Evolutionary conservation across 371 early-diverging fungal species (phyloP).

Genomic region (Parasitella parasitica): DNA sequence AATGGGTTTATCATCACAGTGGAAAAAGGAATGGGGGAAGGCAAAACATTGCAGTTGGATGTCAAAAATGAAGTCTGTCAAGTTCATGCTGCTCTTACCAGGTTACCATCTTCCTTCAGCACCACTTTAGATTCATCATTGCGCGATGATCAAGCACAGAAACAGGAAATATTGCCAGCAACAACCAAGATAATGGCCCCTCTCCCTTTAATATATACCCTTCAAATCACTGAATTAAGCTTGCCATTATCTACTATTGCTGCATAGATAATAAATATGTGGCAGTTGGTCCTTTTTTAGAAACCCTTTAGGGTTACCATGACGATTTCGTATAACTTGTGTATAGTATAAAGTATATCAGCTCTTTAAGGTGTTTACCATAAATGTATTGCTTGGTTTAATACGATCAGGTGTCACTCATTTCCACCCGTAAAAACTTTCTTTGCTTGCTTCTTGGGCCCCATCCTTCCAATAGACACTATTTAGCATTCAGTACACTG

Average conservation of each 20-base stretch:
- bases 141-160: conserved; percentile 1
- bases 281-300: neutral
- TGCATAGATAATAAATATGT: conserved; percentile 11
- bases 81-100: conserved; percentile 38
- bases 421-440: no score
- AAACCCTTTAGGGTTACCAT: neutral
- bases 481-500: no score
- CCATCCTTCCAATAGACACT: no score
- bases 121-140: neutral
- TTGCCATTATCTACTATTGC: conserved; percentile 46
- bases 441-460: no score
- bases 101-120: conserved; percentile 9
- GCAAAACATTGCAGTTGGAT: conserved; percentile 27
- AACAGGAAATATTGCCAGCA: conserved; percentile 13
- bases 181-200: conserved; percentile 31
- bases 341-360: no score
- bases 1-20: conserved; percentile 39
- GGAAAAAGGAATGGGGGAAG: conserved; percentile 44
- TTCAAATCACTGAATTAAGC: conserved; percentile 44
- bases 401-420: no score
- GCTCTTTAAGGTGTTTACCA: no score
- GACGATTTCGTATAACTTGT: no score
- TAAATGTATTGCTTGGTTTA: no score
- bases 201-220: conserved; percentile 34
- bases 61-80: conserved; percentile 35